Conservation (phyloP, 306 rosid genomes). For the Prunus davidiana region DNA sequence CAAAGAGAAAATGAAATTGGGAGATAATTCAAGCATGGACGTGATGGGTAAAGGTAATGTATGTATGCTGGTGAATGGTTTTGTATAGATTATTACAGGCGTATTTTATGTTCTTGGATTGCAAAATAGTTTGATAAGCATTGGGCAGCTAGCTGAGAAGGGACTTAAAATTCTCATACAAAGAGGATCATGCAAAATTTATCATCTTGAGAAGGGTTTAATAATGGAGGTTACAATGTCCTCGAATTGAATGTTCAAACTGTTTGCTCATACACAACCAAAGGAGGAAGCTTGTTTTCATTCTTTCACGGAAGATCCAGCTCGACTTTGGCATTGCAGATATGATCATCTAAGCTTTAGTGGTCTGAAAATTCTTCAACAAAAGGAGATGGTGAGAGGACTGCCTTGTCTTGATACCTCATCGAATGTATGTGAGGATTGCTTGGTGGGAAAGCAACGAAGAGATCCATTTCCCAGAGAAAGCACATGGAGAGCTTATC, state of each 20-base stretch:
- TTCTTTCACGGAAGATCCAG: background rate
- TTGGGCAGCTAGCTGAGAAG: background rate
- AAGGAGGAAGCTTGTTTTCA: background rate
- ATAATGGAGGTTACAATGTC: background rate
- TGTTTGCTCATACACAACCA: background rate
- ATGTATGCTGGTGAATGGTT: background rate
- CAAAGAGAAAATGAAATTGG: background rate
- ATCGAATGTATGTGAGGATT: background rate
- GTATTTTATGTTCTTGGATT: background rate
- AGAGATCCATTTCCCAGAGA: background rate
- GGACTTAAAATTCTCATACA: background rate
- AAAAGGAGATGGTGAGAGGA: background rate
- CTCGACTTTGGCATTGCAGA: background rate
- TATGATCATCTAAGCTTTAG: background rate
- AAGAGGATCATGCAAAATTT: background rate
- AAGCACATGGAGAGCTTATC: no score
- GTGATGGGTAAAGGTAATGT: background rate
- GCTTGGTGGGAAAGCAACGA: background rate
- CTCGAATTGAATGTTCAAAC: background rate
- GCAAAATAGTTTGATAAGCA: background rate
- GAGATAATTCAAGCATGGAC: background rate
- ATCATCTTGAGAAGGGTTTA: background rate
- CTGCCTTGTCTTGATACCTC: background rate
- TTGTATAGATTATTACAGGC: background rate
- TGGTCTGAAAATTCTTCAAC: background rate